These are phyloP conservation scores for Parsonsia alboflavescens DNA, from an alignment of 257 asterid species.

Conservation along the genomic window DNA sequence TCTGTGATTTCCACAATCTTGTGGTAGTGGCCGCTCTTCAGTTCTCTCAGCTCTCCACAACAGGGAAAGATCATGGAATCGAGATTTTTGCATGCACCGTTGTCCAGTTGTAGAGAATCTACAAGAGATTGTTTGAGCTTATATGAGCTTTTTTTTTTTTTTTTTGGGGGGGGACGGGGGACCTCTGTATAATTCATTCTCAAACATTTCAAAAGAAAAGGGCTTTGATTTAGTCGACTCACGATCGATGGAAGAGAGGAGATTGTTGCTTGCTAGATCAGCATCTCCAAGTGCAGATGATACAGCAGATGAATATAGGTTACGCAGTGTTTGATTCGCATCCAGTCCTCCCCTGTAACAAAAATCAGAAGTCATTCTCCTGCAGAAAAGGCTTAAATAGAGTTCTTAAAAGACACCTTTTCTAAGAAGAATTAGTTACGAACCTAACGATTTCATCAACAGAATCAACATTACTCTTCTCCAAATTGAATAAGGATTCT, in stretches of 20 bases:
- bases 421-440: conserved; percentile 13
- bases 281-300: conserved; percentile 71
- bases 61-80: conserved; percentile 82
- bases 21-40: conserved; percentile 72
- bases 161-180: too few relatives aligned
- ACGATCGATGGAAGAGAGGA: conserved; percentile 84
- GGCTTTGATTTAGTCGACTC: conserved; percentile 24
- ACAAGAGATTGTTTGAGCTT: conserved; percentile 17
- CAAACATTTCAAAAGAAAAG: neutral
- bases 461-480: conserved; percentile 68
- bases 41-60: conserved; percentile 71
- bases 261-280: conserved; percentile 69
- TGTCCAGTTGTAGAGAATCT: conserved; percentile 94
- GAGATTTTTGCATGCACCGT: conserved; percentile 70
- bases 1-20: conserved; percentile 75
- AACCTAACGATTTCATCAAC: conserved; percentile 72
- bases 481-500: conserved; percentile 62
- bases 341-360: conserved; percentile 69
- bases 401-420: neutral
- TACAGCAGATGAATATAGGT: conserved; percentile 66
- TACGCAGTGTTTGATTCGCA: conserved; percentile 62
- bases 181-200: too few relatives aligned
- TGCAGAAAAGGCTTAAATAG: neutral
- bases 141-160: neutral
- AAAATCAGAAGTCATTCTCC: neutral